phyloP scores from a whole-genome alignment of 2,329 filamentous ascomycete genomes.

The Trichoderma sp. region DNA sequence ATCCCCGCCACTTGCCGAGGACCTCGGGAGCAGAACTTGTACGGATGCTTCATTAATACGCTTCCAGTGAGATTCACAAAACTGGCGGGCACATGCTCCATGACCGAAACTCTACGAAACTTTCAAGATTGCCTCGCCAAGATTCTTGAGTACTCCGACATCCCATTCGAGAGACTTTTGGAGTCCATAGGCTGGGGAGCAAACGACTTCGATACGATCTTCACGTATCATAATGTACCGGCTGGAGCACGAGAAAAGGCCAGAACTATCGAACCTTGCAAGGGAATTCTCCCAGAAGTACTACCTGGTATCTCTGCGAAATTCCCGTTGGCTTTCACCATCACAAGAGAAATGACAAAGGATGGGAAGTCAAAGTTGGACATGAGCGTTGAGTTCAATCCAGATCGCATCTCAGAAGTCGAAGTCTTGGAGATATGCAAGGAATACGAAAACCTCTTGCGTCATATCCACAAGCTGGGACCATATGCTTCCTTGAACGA shows the following conservation, averaged over 20 bases:
- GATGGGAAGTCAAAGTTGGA: not conserved
- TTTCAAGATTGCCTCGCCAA: not conserved
- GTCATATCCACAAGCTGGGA: not conserved
- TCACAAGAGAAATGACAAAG: not conserved
- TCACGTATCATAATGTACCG: not conserved
- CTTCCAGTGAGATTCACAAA: not conserved
- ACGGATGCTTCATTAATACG: not conserved
- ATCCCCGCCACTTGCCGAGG: not conserved
- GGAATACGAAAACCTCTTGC: not conserved
- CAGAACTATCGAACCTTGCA: not conserved
- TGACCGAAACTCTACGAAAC: not conserved
- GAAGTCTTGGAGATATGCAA: not conserved
- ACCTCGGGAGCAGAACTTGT: not conserved
- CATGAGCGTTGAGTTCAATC: not conserved
- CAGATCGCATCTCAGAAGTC: not conserved
- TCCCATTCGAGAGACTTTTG: not conserved
- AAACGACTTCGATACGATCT: not conserved
- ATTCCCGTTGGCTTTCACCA: not conserved
- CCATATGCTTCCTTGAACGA: not conserved
- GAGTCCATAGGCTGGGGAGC: not conserved
- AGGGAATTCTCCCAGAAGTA: not conserved
- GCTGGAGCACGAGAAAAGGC: not conserved
- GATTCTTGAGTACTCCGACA: not conserved
- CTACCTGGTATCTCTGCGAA: not conserved
- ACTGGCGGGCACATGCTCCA: not conserved